Conservation (phyloP, 2,329 filamentous ascomycete genomes). For the Alternaria brassicicola region DNA sequence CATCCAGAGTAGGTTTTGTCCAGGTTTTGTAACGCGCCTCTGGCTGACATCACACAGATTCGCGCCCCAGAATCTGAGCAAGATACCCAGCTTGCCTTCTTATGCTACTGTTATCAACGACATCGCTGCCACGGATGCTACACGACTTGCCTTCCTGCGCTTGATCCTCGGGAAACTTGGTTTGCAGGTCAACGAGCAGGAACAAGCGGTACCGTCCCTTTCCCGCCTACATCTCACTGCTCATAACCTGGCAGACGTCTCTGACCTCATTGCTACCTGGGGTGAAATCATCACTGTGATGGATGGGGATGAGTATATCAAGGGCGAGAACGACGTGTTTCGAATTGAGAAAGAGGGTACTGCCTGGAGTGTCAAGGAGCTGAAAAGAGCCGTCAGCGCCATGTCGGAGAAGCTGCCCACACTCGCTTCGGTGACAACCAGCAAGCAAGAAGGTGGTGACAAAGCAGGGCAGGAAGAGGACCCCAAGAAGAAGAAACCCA, state of each 20-base stretch:
- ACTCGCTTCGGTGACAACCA: conserved; percentile 33
- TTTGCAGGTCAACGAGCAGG: conserved; percentile 74
- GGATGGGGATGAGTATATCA: conserved; percentile 73
- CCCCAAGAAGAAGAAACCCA: conserved; percentile 30
- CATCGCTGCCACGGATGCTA: conserved; percentile 71
- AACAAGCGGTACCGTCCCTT: conserved; percentile 74
- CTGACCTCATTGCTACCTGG: conserved; percentile 69
- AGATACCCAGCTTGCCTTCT: conserved; percentile 67
- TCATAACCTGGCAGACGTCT: conserved; percentile 66
- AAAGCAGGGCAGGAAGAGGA: conserved; percentile 17
- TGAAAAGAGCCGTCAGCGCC: conserved; percentile 45
- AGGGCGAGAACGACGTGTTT: conserved; percentile 83
- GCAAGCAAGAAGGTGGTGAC: not conserved
- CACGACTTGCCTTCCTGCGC: conserved; percentile 76
- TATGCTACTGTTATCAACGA: conserved; percentile 74
- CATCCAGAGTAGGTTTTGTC: conserved; percentile 80
- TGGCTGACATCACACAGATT: conserved; percentile 65
- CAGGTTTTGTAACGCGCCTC: no score
- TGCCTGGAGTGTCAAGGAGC: conserved; percentile 35
- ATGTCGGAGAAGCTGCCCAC: conserved; percentile 37
- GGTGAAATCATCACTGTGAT: conserved; percentile 70
- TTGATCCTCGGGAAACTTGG: conserved; percentile 81
- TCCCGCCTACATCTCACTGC: conserved; percentile 84
- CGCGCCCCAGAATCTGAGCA: conserved; percentile 75
- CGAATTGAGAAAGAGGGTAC: conserved; percentile 71